Evolutionary conservation across 257 asterid genomes (phyloP), one percentile per base, ranked within the genome.

Genomic region (Solanum chiquidenum): DNA sequence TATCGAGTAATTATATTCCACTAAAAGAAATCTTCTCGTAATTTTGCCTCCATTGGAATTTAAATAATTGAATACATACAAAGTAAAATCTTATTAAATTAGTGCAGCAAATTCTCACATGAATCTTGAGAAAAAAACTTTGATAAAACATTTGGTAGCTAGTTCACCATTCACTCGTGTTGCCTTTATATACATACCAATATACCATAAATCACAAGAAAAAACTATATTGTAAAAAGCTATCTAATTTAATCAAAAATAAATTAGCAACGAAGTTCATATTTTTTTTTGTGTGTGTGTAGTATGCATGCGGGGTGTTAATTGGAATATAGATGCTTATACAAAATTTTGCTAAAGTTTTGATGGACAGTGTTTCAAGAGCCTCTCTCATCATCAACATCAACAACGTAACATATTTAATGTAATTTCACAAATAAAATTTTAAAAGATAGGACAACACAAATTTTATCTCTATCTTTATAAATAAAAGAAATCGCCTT

Each of bases 301-400:
- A 55, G 64, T 20, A 62, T 62, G 11, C 64, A 9, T 62, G 7
- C 7, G 31, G 72, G 31, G 72, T 64, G 72, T 64, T n/a, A 64
- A 27, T n/a, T 64, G 31, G 16, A 11, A 68, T 29, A 68, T 68
- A 0, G 4, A 14, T 68, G 35, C 16, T 66, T 66, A 0, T 0
- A 66, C 6, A 27, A 58, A 13, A 16, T 12, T 12, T 0, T 66
- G 0, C 0, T 9, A 68, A 68, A 68, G 5, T 68, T 29, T 68
- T 29, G 23, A 0, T 68, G 5, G 3, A 29, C 2, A 12, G 7
- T 29, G 0, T 29, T 58, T 58, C 4, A 55, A 20, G 11, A 0
- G 0, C 9, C n/a, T 55, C 1, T 3, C 20, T 3, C 6, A 0
- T 58, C 66, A 58, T 58, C 12, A 9, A 1, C 0, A 58, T 20